Evolutionary conservation across 345 rosid genomes (phyloP).

Genomic region (Eucalyptus albens): DNA sequence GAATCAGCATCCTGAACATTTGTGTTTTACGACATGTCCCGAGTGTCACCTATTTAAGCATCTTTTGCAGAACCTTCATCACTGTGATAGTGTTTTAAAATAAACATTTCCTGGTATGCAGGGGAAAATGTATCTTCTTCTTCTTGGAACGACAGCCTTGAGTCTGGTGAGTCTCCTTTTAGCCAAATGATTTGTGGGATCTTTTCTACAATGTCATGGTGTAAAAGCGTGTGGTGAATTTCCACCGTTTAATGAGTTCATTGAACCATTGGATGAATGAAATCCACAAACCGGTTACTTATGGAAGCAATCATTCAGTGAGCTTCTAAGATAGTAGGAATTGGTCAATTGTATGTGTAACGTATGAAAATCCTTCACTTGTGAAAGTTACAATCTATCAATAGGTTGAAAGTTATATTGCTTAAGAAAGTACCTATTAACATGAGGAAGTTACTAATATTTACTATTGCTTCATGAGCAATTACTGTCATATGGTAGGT

Average conservation of each 20-base stretch:
- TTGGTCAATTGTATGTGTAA: background rate
- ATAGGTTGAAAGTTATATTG: background rate
- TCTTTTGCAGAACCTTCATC: background rate
- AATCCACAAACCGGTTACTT: background rate
- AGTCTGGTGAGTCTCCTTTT: constrained; percentile 53
- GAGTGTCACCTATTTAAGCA: background rate
- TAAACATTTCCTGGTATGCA: constrained; percentile 5
- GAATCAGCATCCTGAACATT: background rate
- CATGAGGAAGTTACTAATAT: background rate
- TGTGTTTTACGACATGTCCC: background rate
- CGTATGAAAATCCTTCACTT: background rate
- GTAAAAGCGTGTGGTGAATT: background rate
- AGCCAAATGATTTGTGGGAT: background rate
- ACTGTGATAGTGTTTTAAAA: background rate
- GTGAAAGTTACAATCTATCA: background rate
- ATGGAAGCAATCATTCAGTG: background rate
- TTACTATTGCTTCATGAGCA: background rate
- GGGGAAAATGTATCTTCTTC: constrained; percentile 99
- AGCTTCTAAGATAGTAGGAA: background rate
- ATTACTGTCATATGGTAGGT: background rate
- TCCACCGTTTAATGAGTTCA: background rate
- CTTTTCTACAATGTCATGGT: background rate
- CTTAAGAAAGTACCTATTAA: background rate
- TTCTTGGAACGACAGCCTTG: constrained; percentile 93
- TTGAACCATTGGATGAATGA: background rate